phyloP scores from a whole-genome alignment of 2,329 filamentous ascomycete species.

The Xylariaceae sp. region DNA sequence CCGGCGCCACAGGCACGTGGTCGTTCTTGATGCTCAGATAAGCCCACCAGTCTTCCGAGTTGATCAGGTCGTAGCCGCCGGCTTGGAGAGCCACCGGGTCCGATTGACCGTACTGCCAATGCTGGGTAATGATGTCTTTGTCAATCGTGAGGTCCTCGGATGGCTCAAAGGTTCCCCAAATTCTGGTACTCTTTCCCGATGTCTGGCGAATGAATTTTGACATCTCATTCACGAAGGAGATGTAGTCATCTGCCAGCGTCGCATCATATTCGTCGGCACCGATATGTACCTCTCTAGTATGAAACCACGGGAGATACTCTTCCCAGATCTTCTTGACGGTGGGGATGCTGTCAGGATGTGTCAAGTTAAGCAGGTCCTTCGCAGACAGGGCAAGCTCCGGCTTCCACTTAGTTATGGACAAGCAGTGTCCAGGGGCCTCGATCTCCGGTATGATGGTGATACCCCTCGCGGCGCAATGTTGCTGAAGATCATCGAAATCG shows the following conservation, averaged over 20 bases:
- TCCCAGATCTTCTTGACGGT: constrained; percentile 47
- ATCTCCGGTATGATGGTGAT: constrained; percentile 52
- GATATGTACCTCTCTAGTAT: constrained; percentile 50
- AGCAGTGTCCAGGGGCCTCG: constrained; percentile 48
- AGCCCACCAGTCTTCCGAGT: constrained; percentile 48
- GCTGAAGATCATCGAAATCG: constrained; percentile 45
- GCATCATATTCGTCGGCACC: constrained; percentile 51
- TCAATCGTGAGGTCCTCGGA: constrained; percentile 36
- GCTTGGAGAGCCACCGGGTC: constrained; percentile 38
- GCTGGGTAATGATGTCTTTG: constrained; percentile 39
- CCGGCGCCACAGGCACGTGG: constrained; percentile 41
- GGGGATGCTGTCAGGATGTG: constrained; percentile 48
- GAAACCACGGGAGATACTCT: constrained; percentile 51
- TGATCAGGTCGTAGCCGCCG: constrained; percentile 38
- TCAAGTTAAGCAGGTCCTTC: constrained; percentile 46
- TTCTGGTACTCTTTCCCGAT: constrained; percentile 41
- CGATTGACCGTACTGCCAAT: constrained; percentile 46
- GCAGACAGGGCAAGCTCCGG: constrained; percentile 44
- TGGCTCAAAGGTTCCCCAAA: constrained; percentile 49
- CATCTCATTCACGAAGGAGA: constrained; percentile 47
- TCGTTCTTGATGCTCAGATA: constrained; percentile 52
- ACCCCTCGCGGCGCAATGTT: constrained; percentile 45
- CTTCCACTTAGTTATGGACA: constrained; percentile 52
- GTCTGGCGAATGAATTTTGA: constrained; percentile 36
- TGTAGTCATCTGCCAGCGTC: constrained; percentile 44